Base-by-base conservation (phyloP, 352 stramenopile genomes). In the Phytophthora fragariaefolia region DNA sequence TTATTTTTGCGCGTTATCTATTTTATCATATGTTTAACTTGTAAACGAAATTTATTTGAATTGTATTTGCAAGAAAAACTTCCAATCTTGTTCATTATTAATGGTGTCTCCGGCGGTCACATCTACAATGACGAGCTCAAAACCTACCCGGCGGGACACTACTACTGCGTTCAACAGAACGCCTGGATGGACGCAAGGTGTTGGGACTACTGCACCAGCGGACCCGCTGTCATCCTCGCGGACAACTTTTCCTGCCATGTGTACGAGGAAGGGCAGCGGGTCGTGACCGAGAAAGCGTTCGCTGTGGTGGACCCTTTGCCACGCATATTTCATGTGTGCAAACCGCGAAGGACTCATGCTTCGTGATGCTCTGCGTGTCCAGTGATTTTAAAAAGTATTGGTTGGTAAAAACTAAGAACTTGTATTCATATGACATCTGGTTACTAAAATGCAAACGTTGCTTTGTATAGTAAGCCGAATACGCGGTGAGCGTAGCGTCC, bases 201-300 rank as follows among this genome's bases (percentile, higher is more conserved):
- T 13, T 62, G 55, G 55, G n/a, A 24, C 0, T 53, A n/a, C 36
- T 62, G 48, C 13, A 27, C 42, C n/a, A 30, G 27, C 18, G 18
- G 18, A 30, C 58, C 58, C 12, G 28, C 64, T 38, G 18, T 72
- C n/a, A 40, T 72, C 30, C 50, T 72, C 18, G 27, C 63, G 15
- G 57, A 67, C 26, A 72, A 72, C 46, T 71, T 71, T 15, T 40
- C 53, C 27, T 50, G 43, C 22, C 55, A 62, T 27, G 50, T 67
- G 10, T 56, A n/a, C 10, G 28, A 67, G 23, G 30, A 63, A 32
- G 34, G 12, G 7, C 34, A 42, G 34, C 34, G 12, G 12, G 34
- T 42, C 34, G 34, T 42, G 10, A 15, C 34, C 12, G 34, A 42
- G 12, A 42, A 42, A 18, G 26, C 48, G 22, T 2, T 36, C 13